Conservation (phyloP, 2,329 filamentous ascomycete genomes). For the Parafenestella ontariensis region DNA sequence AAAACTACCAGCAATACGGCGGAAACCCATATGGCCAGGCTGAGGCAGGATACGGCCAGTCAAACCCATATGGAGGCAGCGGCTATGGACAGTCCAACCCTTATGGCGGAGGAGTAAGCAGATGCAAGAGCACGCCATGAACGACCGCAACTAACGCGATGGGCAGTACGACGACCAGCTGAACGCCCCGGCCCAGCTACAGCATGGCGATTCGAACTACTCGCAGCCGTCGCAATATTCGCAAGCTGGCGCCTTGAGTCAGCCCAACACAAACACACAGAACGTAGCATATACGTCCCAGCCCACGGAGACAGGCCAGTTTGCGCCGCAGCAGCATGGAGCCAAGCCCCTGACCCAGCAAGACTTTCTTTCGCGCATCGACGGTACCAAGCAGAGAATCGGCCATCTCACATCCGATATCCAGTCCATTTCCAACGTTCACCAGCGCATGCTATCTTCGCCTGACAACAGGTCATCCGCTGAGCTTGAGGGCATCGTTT, state of each 20-base stretch:
- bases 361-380: slow-evolving; percentile 73
- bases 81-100: slow-evolving; percentile 41
- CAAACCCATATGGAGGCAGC: slow-evolving; percentile 50
- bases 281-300: slow-evolving; percentile 26
- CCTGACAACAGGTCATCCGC: slow-evolving; percentile 61
- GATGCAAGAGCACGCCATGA: slow-evolving; percentile 10
- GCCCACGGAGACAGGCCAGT: slow-evolving; percentile 1
- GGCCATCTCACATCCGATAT: slow-evolving; percentile 70
- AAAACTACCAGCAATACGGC: slow-evolving; percentile 62
- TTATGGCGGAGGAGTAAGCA: slow-evolving; percentile 38
- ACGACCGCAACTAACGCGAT: slow-evolving; percentile 14
- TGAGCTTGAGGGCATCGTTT: slow-evolving; percentile 71
- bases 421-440: slow-evolving; percentile 70
- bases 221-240: slow-evolving; percentile 51
- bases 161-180: slow-evolving; percentile 31
- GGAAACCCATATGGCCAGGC: slow-evolving; percentile 67
- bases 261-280: slow-evolving; percentile 34
- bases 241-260: slow-evolving; percentile 14
- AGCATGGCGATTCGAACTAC: slow-evolving; percentile 48
- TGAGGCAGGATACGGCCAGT: slow-evolving; percentile 42
- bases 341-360: slow-evolving; percentile 62
- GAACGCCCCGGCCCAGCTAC: slow-evolving; percentile 38
- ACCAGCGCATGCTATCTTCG: slow-evolving; percentile 74
- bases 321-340: slow-evolving; percentile 58
- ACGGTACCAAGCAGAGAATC: slow-evolving; percentile 72